Evolutionary conservation across 2,329 filamentous ascomycete genomes (phyloP).

Genomic region (Pyrenochaeta sp.): DNA sequence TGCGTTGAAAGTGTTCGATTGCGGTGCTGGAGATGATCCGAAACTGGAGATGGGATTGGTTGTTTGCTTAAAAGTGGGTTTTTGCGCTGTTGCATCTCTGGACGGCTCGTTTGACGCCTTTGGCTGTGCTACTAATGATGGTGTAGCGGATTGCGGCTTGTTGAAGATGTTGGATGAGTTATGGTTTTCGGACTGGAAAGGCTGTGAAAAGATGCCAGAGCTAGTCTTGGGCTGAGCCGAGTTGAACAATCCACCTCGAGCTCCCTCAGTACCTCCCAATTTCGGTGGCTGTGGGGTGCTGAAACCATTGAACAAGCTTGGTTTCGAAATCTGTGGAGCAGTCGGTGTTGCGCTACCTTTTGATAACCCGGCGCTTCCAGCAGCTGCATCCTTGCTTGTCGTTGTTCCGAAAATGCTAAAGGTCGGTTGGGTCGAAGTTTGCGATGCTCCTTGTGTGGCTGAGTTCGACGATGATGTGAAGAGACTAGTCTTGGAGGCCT

Average conservation of each 20-base stretch:
- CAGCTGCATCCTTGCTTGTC: conserved; percentile 15
- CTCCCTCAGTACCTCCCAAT: conserved; percentile 19
- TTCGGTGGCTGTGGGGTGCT: conserved; percentile 32
- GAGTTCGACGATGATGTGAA: conserved; percentile 27
- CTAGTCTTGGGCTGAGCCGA: conserved; percentile 29
- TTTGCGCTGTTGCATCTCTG: conserved; percentile 15
- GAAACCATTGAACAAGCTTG: conserved; percentile 28
- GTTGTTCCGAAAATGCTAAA: conserved; percentile 24
- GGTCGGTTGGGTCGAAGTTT: conserved; percentile 12
- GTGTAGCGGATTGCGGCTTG: conserved; percentile 15
- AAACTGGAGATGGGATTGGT: conserved; percentile 26
- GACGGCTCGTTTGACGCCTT: conserved; percentile 10
- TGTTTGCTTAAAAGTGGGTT: conserved; percentile 11
- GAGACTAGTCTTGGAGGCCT: conserved; percentile 27
- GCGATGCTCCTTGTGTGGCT: conserved; percentile 8
- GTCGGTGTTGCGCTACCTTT: conserved; percentile 9
- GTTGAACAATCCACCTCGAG: conserved; percentile 22
- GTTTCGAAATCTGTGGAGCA: conserved; percentile 21
- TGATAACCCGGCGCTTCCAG: conserved; percentile 10
- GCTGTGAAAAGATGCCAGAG: conserved; percentile 26
- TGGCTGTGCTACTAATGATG: conserved; percentile 12
- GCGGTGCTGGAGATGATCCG: conserved; percentile 16
- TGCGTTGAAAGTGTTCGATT: conserved; percentile 22
- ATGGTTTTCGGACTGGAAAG: conserved; percentile 20
- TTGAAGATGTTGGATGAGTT: conserved; percentile 16